A percentile compares a stretch with the other conserved stretches of the same genome.
Conservation (phyloP, 805 yeast genomes). For the Pichia cabralensis region DNA sequence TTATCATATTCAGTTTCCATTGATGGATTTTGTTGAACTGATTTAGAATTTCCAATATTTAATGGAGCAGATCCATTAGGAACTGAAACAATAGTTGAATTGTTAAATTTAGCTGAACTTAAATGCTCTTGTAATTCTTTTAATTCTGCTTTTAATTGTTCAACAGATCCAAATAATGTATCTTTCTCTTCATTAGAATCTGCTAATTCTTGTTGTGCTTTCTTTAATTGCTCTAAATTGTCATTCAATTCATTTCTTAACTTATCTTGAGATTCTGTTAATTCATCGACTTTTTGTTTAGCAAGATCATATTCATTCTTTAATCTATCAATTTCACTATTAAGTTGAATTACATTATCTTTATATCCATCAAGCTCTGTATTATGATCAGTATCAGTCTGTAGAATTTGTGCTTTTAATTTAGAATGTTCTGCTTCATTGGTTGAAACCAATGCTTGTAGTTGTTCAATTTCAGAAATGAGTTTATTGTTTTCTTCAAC, state of each 20-base stretch:
- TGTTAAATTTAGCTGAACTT: slow-evolving; percentile 12
- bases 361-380: slow-evolving; percentile 38
- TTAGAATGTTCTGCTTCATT: slow-evolving; percentile 43
- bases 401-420: slow-evolving; percentile 45
- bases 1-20: neutral
- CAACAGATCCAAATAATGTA: slow-evolving; percentile 54
- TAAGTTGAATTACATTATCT: slow-evolving; percentile 38
- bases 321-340: slow-evolving; percentile 44
- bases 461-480: slow-evolving; percentile 46
- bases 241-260: slow-evolving; percentile 54
- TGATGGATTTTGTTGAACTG: slow-evolving; percentile 28
- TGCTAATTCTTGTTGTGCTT: slow-evolving; percentile 47
- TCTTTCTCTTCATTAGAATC: slow-evolving; percentile 56
- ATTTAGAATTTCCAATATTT: slow-evolving; percentile 7
- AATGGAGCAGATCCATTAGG: slow-evolving; percentile 9
- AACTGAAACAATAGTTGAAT: slow-evolving; percentile 7
- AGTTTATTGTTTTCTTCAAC: slow-evolving; percentile 75
- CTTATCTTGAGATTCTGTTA: slow-evolving; percentile 50
- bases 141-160: slow-evolving; percentile 36
- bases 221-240: slow-evolving; percentile 51
- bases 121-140: slow-evolving; percentile 24
- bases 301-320: slow-evolving; percentile 50
- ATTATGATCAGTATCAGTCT: slow-evolving; percentile 37
- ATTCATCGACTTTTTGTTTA: slow-evolving; percentile 46
- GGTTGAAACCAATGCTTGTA: slow-evolving; percentile 43